Percentiles rank a stretch among this genome's conserved stretches.
These are phyloP conservation scores for Lyophyllum decastes DNA, from an alignment of 768 basidiomycete species.

Conservation along the genomic window DNA sequence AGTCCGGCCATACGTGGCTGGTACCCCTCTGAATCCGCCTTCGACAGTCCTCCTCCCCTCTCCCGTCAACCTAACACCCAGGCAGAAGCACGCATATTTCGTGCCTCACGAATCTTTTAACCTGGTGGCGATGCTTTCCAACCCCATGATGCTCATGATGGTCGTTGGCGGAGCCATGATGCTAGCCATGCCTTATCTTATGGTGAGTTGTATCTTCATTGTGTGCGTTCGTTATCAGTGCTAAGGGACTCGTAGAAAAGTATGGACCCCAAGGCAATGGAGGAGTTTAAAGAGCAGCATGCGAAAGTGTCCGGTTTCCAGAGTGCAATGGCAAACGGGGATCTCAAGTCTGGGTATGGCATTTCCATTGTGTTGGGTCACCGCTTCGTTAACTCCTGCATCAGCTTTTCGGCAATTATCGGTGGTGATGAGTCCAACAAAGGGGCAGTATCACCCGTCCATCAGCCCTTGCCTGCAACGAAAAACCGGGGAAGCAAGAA, in stretches of 20 bases:
- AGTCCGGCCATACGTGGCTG: conserved; percentile 63
- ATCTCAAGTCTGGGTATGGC: conserved; percentile 56
- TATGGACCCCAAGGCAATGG: conserved; percentile 68
- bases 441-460: neutral
- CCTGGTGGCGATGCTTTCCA: conserved; percentile 73
- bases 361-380: neutral
- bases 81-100: conserved; percentile 63
- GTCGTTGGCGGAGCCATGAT: conserved; percentile 65
- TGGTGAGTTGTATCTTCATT: conserved; percentile 44
- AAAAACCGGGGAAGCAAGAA: conserved; percentile 34
- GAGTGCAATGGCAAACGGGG: conserved; percentile 57
- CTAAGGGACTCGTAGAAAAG: conserved; percentile 57
- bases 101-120: conserved; percentile 74
- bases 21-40: conserved; percentile 66
- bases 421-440: conserved; percentile 17
- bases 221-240: neutral
- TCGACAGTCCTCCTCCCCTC: conserved; percentile 57
- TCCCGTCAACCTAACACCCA: conserved; percentile 59
- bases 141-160: conserved; percentile 86
- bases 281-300: conserved; percentile 65
- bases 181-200: conserved; percentile 74
- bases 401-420: conserved; percentile 47
- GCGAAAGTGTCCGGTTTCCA: conserved; percentile 57
- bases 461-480: conserved; percentile 1
- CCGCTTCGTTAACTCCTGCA: neutral